phyloP scores from a whole-genome alignment of 2,329 filamentous ascomycete species.

The Xylariaceae sp. region DNA sequence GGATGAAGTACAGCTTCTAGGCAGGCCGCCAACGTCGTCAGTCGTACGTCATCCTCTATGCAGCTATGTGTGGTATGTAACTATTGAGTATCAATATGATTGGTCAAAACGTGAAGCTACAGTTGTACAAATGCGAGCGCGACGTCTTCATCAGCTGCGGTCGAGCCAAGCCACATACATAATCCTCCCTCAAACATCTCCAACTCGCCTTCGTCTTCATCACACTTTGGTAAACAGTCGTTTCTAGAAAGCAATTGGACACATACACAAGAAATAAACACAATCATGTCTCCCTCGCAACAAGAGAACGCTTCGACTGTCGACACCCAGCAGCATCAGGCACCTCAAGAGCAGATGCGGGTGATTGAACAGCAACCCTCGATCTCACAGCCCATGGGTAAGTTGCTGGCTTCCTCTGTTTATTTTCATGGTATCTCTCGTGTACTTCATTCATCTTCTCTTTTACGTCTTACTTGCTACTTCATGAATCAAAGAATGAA shows the following conservation, averaged over 20 bases:
- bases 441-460: not conserved
- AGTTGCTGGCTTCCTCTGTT: not conserved
- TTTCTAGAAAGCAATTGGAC: not conserved
- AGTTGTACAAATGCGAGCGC: not conserved
- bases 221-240: not conserved
- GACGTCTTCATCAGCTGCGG: not conserved
- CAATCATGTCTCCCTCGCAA: slow-evolving; percentile 17
- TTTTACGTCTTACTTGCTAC: not conserved
- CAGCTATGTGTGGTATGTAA: not conserved
- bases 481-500: not conserved
- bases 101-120: not conserved
- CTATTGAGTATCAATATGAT: not conserved
- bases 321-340: slow-evolving; percentile 10
- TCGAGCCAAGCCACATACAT: not conserved
- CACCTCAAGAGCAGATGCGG: slow-evolving; percentile 12
- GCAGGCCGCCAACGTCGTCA: no score
- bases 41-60: not conserved
- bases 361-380: slow-evolving; percentile 17
- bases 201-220: not conserved
- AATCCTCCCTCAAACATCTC: not conserved
- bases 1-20: no score
- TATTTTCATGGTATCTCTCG: not conserved
- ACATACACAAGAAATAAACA: not conserved
- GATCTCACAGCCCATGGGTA: slow-evolving; percentile 17
- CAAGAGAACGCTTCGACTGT: slow-evolving; percentile 4